Conservation (phyloP, 176 grass and related monocot genomes). For the Elymus sibiricus region DNA sequence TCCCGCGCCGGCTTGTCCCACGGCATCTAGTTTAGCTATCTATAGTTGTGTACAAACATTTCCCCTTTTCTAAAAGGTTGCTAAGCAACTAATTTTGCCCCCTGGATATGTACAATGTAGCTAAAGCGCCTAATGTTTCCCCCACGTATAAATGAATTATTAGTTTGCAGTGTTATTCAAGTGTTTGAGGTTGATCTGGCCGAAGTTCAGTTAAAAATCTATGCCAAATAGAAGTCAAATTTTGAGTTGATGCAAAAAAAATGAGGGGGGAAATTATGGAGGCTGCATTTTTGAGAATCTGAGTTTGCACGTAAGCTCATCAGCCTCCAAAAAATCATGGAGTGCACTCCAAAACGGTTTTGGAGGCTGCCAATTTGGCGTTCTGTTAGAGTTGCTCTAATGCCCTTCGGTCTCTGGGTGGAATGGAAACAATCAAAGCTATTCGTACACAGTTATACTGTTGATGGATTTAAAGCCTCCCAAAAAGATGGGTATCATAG, state of each 20-base stretch:
- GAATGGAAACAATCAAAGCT: slow-evolving; percentile 4
- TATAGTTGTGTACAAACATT: neutral
- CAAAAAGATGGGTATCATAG: neutral
- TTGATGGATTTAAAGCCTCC: neutral
- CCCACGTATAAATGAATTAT: too few relatives aligned
- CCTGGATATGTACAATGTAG: too few relatives aligned
- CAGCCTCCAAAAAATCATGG: neutral
- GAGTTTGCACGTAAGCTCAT: neutral
- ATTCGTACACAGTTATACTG: neutral
- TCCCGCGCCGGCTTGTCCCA: too few relatives aligned
- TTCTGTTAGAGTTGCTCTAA: neutral
- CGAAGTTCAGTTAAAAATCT: neutral
- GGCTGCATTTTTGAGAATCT: neutral
- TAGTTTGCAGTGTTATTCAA: neutral
- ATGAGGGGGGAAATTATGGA: neutral
- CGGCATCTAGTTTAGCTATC: neutral
- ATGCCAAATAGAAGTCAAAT: neutral
- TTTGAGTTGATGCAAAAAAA: neutral
- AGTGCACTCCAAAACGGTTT: neutral
- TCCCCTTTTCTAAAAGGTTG: neutral
- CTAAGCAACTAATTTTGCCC: too few relatives aligned
- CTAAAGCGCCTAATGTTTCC: too few relatives aligned
- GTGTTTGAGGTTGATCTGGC: too few relatives aligned
- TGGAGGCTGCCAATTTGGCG: neutral
- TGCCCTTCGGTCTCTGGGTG: neutral